Percentiles rank a stretch among this genome's conserved stretches.
phyloP scores from a whole-genome alignment of 2,329 filamentous ascomycete species.

The Colletotrichum limetticola region DNA sequence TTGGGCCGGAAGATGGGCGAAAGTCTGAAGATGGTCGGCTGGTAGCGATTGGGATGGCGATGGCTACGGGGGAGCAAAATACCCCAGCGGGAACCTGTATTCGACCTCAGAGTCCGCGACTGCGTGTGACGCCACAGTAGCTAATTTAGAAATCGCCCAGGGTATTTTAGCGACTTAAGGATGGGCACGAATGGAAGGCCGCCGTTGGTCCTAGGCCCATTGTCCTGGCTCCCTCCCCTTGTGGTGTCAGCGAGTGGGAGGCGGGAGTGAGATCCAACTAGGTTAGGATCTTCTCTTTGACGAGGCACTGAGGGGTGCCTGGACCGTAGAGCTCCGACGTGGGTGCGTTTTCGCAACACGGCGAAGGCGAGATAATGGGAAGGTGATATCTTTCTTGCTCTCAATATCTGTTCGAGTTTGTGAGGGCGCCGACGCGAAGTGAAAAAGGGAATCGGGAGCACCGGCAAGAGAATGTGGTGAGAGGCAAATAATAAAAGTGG shows the following conservation, averaged over 20 bases:
- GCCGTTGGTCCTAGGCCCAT: slow-evolving; percentile 10
- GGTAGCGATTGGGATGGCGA: neutral
- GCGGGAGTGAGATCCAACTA: slow-evolving; percentile 16
- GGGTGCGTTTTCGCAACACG: neutral
- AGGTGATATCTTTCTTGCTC: neutral
- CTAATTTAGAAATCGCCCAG: slow-evolving; percentile 9
- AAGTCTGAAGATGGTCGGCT: neutral
- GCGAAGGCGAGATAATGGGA: slow-evolving; percentile 8
- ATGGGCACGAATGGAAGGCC: slow-evolving; percentile 16
- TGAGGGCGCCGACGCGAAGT: slow-evolving; percentile 4
- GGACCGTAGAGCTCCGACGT: neutral
- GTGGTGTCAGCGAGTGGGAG: slow-evolving; percentile 14
- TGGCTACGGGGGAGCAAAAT: neutral
- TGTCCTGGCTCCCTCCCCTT: slow-evolving; percentile 29
- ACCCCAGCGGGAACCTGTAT: neutral
- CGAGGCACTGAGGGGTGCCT: neutral
- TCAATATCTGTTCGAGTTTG: neutral
- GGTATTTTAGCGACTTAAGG: slow-evolving; percentile 16
- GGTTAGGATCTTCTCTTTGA: slow-evolving; percentile 1
- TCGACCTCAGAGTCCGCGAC: neutral
- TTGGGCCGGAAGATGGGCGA: neutral
- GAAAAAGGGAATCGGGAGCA: neutral
- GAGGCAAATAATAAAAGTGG: neutral
- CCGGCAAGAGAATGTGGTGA: slow-evolving; percentile 9
- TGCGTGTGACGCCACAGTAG: slow-evolving; percentile 23